Evolutionary conservation across 83 land plant species (phyloP), one percentile per base, ranked within the genome.

Genomic region (Larix sibirica): DNA sequence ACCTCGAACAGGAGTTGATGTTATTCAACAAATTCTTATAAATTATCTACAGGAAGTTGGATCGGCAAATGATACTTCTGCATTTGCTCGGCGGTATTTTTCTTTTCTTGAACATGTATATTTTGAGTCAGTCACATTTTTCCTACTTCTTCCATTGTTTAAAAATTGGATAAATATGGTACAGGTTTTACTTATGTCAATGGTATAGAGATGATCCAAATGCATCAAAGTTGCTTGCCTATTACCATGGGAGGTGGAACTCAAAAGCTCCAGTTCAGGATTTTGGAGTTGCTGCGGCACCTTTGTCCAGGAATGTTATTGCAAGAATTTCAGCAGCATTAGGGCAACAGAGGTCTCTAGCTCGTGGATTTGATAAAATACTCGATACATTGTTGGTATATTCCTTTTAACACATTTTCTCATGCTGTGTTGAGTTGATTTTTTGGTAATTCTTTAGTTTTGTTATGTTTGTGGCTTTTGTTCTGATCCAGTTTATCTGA

Each of bases 311-410:
- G 80, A 94, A 93, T 54, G 80, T 85, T n/a, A 85, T 92, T 56
- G 92, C 92, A 80, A 93, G 90, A 74, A 91, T 98, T 62, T 88
- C 96, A 79, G 73, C 93, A 75, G 95, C 95, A 62, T 79, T 98
- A 80, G 95, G 94, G 75, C 99, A 96, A 80, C 93, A 93, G 38
- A 93, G 92, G 84, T 93, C 99, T 18, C 96, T 96, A 68, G 91
- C 98, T 3, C 85, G 99, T 85, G 99, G 99, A 36, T 96, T 95
- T 90, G 99, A 98, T 86, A 92, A 90, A 79, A 96, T 98, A 76
- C 90, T 98, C 38, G 87, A 88, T 64, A 62, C 90, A 81, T 89
- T 98, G 75, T 85, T 98, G 92, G 99, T 98, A 82, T 75, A 87
- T 36, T 13, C 26, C 66, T 56, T 44, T 24, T 20, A 23, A 16